These are phyloP conservation scores for Solanum etuberosum DNA, from an alignment of 257 asterid species.

Conservation along the genomic window DNA sequence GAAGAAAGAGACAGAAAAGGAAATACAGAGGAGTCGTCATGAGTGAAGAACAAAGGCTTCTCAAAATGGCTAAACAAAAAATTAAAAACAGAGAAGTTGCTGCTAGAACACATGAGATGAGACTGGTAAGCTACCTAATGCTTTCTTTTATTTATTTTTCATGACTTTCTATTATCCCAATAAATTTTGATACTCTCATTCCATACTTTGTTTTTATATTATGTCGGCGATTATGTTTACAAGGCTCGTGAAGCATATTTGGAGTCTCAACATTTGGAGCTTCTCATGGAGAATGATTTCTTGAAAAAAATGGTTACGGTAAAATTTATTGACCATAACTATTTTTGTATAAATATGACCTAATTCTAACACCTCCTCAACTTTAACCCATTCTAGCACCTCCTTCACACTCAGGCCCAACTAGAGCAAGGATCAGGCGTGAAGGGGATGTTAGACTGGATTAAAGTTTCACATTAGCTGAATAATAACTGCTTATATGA, in stretches of 20 bases:
- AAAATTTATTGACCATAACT: background rate
- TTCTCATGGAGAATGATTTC: background rate
- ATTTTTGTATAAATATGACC: background rate
- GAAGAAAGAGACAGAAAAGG: background rate
- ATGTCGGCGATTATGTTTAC: background rate
- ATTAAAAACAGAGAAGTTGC: background rate
- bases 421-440: background rate
- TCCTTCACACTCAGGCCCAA: background rate
- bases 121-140: background rate
- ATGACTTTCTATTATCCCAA: too few relatives aligned
- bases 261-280: background rate
- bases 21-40: slow-evolving; percentile 1
- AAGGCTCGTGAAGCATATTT: slow-evolving; percentile 2
- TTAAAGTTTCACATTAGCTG: background rate
- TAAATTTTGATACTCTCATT: background rate
- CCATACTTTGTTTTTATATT: background rate
- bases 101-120: slow-evolving; percentile 4
- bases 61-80: background rate
- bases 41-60: background rate
- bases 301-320: background rate
- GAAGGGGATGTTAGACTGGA: background rate
- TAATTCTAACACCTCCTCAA: background rate
- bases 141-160: background rate
- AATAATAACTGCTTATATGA: too few relatives aligned
- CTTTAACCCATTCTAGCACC: background rate